Percentiles rank a stretch among this genome's conserved stretches.
Evolutionary conservation across 2,329 filamentous ascomycete genomes (phyloP).

Genomic region (Aspergillus cejpii): DNA sequence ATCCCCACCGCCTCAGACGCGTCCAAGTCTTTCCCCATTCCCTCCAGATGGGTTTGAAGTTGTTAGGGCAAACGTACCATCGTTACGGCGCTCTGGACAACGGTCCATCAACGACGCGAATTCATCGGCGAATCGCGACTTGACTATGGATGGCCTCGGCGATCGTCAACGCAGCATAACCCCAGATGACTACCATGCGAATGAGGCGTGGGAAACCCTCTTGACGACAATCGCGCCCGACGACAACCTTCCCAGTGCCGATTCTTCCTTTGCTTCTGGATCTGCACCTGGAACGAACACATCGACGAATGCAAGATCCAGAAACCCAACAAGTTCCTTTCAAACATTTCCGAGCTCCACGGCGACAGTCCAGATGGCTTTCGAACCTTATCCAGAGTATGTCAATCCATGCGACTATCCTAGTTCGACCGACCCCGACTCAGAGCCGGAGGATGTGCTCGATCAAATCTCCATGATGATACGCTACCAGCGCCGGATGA

Average conservation of each 20-base stretch:
- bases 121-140: slow-evolving; percentile 14
- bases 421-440: slow-evolving; percentile 32
- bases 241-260: slow-evolving; percentile 68
- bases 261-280: slow-evolving; percentile 71
- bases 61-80: slow-evolving; percentile 20
- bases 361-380: slow-evolving; percentile 22
- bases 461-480: slow-evolving; percentile 16
- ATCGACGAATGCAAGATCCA: slow-evolving; percentile 22
- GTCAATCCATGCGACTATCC: slow-evolving; percentile 35
- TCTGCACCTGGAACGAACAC: slow-evolving; percentile 26
- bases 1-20: slow-evolving; percentile 17
- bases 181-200: slow-evolving; percentile 48
- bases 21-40: slow-evolving; percentile 19
- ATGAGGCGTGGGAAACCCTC: slow-evolving; percentile 70
- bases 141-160: slow-evolving; percentile 63
- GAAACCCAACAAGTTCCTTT: slow-evolving; percentile 41
- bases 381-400: slow-evolving; percentile 33
- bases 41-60: slow-evolving; percentile 18
- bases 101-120: slow-evolving; percentile 24
- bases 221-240: slow-evolving; percentile 75
- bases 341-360: slow-evolving; percentile 32
- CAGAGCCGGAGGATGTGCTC: slow-evolving; percentile 27
- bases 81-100: slow-evolving; percentile 32
- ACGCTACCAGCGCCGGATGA: slow-evolving; percentile 16
- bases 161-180: slow-evolving; percentile 80